Base-by-base conservation (phyloP, 2,329 filamentous ascomycete species). In the Venturia nashicola region DNA sequence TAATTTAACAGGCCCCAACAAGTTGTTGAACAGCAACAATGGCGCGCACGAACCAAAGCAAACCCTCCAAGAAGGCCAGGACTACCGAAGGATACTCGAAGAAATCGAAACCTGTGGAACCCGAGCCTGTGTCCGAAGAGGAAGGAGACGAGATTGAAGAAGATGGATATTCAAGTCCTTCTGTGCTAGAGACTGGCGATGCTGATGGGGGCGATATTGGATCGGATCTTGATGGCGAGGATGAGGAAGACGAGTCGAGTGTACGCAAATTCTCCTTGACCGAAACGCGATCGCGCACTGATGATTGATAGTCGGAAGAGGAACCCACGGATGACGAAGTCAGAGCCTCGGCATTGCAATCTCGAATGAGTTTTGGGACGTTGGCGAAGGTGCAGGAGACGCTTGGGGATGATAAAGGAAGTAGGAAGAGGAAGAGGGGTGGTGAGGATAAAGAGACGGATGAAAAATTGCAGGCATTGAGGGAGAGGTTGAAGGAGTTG, bases 311-410 rank as follows among this genome's bases (percentile, higher is more conserved):
- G 46, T 36, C 54, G 1, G 61, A 55, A 43, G 61, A 59, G 23
- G 34, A 57, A n/a, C 0, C 18, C 32, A 36, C 39, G 20, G 63
- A 65, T 5, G 59, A 62, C 20, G 63, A 65, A 32, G 42, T 36
- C 2, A 44, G 23, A 1, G 40, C 57, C 8, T n/a, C 32, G 60
- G 72, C 76, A 16, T 72, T 76, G 42, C 75, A 86, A 65, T 80
- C 78, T 70, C 80, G 79, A 66, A 85, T 97, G 68, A 94, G 91
- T 32, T 97, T 97, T 71, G 92, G 91, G 67, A 89, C 90, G n/a
- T 80, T 97, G 48, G 90, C 90, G 67, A 90, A 90, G 79, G 92
- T 91, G 1, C 90, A 96, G 77, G 86, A 86, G 46, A 83, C 85
- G 0, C 76, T 96, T 40, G 78, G 77, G 66, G 67, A 68, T 55